Conservation (phyloP, 2,329 filamentous ascomycete genomes). For the Trichoderma sp. region DNA sequence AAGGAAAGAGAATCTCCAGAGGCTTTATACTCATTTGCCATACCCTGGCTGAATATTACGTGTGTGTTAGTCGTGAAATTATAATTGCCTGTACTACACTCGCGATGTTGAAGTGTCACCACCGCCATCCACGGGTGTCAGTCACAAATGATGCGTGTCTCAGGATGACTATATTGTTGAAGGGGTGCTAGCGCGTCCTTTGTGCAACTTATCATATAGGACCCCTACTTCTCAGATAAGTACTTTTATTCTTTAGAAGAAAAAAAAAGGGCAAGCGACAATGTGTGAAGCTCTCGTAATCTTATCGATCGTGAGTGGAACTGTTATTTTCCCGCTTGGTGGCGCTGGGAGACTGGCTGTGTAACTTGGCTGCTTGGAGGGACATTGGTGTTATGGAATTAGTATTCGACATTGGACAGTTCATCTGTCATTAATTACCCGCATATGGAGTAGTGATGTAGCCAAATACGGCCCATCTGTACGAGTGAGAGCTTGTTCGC, state of each 20-base stretch:
- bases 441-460: neutral
- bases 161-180: neutral
- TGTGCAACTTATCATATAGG: neutral
- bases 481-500: neutral
- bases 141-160: neutral
- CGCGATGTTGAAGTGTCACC: neutral
- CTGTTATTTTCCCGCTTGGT: too few relatives aligned
- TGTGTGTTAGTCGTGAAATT: neutral
- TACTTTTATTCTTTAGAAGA: too few relatives aligned
- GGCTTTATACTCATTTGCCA: neutral
- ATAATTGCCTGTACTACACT: neutral
- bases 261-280: too few relatives aligned
- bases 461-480: neutral
- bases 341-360: too few relatives aligned
- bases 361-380: too few relatives aligned
- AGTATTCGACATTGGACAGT: neutral
- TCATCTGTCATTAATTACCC: neutral
- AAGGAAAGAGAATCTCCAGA: neutral
- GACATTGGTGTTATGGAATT: too few relatives aligned
- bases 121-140: neutral
- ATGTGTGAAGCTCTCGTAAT: too few relatives aligned
- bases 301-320: too few relatives aligned
- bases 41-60: neutral
- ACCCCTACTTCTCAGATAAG: too few relatives aligned
- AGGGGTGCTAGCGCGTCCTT: neutral